Percentiles rank a stretch among this genome's conserved stretches.
Evolutionary conservation across 306 rosid genomes (phyloP).

Genomic region (Cajanus cajan): DNA sequence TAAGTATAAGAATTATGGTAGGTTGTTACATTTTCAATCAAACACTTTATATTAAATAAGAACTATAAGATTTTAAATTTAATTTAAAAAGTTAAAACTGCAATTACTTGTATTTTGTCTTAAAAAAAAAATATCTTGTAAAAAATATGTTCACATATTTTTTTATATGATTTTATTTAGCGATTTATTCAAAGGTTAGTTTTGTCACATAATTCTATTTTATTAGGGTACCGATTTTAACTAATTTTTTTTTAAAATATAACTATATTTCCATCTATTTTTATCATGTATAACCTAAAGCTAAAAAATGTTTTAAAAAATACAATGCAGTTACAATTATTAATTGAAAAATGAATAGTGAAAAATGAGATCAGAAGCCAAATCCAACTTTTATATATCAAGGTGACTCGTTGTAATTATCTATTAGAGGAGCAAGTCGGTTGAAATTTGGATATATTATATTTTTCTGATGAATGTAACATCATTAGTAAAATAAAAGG

Average conservation of each 20-base stretch:
- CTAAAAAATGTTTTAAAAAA: background rate
- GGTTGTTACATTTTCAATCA: too few species aligned
- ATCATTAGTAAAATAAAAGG: slow-evolving; percentile 4
- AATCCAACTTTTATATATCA: background rate
- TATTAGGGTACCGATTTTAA: background rate
- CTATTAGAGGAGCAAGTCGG: background rate
- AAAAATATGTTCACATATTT: background rate
- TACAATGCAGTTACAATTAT: background rate
- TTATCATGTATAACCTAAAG: background rate
- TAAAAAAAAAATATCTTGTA: background rate
- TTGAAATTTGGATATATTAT: background rate
- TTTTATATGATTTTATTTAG: background rate
- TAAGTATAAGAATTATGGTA: too few species aligned
- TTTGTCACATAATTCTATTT: background rate
- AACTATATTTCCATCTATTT: background rate
- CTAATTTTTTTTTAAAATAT: background rate
- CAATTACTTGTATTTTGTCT: too few species aligned
- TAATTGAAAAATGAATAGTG: background rate
- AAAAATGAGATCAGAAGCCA: background rate
- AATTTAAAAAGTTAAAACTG: background rate
- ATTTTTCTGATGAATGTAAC: background rate
- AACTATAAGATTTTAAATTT: too few species aligned
- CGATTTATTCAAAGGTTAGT: background rate
- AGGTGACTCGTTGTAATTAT: background rate
- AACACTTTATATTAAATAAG: too few species aligned